Evolutionary conservation across 192 early-diverging fungal genomes (phyloP).

Genomic region (Mortierella alpina): DNA sequence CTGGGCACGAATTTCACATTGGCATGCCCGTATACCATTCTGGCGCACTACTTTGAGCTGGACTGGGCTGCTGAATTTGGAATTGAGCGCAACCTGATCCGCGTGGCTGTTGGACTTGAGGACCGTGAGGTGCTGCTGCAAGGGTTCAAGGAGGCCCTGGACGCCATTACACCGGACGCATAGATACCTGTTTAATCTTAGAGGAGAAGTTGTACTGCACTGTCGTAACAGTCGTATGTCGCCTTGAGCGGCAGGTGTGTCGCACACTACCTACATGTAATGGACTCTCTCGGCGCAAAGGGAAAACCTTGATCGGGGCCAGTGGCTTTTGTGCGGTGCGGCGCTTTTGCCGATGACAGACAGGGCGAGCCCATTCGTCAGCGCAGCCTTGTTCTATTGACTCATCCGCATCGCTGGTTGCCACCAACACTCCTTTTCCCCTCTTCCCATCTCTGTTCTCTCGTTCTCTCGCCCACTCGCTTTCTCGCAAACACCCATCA

Average conservation of each 20-base stretch:
- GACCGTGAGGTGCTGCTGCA: constrained; percentile 72
- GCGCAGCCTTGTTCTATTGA: neutral
- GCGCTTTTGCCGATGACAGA: no score
- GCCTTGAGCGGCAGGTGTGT: neutral
- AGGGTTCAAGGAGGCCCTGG: constrained; percentile 79
- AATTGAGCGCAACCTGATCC: constrained; percentile 78
- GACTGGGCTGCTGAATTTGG: constrained; percentile 92
- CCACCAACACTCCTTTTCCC: neutral
- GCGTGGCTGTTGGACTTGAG: constrained; percentile 93
- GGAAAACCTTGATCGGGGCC: neutral
- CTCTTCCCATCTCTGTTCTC: neutral
- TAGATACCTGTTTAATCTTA: neutral
- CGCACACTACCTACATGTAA: no score
- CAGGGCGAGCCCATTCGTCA: no score
- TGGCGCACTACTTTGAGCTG: constrained; percentile 95
- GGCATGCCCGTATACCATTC: constrained; percentile 91
- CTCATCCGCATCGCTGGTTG: neutral
- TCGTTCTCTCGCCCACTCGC: neutral
- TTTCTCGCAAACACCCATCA: no score
- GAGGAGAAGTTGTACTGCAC: neutral
- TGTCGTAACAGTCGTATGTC: neutral
- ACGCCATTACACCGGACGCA: constrained; percentile 49
- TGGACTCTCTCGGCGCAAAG: neutral
- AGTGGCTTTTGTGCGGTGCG: no score
- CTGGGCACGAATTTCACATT: constrained; percentile 98